Base-by-base conservation (phyloP, 306 rosid genomes). In the Cucumis cinereus region DNA sequence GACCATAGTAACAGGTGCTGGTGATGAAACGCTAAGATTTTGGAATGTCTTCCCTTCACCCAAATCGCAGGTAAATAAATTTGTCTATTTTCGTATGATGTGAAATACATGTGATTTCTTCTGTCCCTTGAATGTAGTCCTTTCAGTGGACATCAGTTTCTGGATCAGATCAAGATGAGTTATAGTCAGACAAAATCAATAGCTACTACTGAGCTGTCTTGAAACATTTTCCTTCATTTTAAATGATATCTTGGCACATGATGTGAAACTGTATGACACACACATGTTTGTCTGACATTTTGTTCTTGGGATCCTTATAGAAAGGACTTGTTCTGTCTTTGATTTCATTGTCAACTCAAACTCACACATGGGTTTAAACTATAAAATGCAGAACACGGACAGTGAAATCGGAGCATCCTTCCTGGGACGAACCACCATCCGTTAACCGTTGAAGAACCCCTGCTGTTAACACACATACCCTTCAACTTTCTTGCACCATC, bases 1-100 rank as follows among this genome's bases (percentile, higher is more conserved):
- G 99, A 95, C 96, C 54, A 90, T 95, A 80, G 99, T 95, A 77
- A 95, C 99, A 2, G 99, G 99, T 78, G 99, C 98, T n/a, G 99
- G 99, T 77, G 99, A 95, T 78, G 99, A 95, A 83, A 95, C 99
- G 16, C 98, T 92, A 22, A 88, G 98, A 84, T 95, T 92, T 81
- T 95, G 99, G 99, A 92, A 92, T 50, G 97, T 95, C 49, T 95
- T 95, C 72, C 99, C 98, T 70, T 92, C 97, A 75, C 98, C 97
- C 41, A 95, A 95, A 84, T 95, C 99, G 55, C 96, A 95, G 96
- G 99, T 92, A 92, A 89, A 70, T 59, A 60, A 63, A 63, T 35
- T 35, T 9, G 1, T 77, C 54, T 33, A 68, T 43, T 40, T 43
- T 20, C 9, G 1, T 17, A 19, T 75, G 54, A 26, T 57, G 71